Percentiles rank a stretch among this genome's conserved stretches.
Conservation (phyloP, 192 early-diverging fungal species). For the Podila horticola region DNA sequence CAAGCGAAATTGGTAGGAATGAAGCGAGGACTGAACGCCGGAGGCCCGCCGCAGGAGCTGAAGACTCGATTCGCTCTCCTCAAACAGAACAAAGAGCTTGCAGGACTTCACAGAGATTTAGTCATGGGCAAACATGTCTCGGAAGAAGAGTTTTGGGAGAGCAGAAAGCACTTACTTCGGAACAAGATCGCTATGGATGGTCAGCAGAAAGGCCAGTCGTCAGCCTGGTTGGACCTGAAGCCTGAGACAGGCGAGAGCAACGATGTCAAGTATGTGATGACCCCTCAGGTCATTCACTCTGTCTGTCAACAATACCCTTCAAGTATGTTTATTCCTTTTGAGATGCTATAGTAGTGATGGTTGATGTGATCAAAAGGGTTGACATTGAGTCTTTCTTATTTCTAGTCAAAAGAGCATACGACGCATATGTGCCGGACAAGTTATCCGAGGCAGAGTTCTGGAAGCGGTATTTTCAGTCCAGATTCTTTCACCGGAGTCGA, state of each 20-base stretch:
- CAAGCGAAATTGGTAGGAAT: conserved; percentile 8
- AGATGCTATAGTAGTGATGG: neutral
- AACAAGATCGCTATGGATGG: conserved; percentile 75
- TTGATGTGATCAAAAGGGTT: neutral
- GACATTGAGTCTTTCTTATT: neutral
- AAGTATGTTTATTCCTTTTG: conserved; percentile 46
- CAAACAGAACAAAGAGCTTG: conserved; percentile 73
- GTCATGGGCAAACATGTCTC: conserved; percentile 78
- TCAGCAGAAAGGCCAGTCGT: conserved; percentile 85
- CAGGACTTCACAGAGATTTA: conserved; percentile 78
- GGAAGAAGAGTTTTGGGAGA: conserved; percentile 97
- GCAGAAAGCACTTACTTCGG: conserved; percentile 76
- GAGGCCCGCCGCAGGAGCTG: conserved; percentile 65
- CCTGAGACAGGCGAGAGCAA: conserved; percentile 76
- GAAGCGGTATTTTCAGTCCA: conserved; percentile 84
- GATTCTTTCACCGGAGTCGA: conserved; percentile 87
- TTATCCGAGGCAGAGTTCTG: conserved; percentile 86
- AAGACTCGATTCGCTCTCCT: conserved; percentile 69
- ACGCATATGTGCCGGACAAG: conserved; percentile 83
- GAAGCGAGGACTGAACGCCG: conserved; percentile 22
- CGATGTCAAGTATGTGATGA: conserved; percentile 87
- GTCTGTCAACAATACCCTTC: conserved; percentile 93
- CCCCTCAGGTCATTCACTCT: conserved; percentile 87
- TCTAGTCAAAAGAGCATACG: conserved; percentile 82
- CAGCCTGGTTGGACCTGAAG: conserved; percentile 73